Base-by-base conservation (phyloP, 768 basidiomycete species). In the Trametes villosa region DNA sequence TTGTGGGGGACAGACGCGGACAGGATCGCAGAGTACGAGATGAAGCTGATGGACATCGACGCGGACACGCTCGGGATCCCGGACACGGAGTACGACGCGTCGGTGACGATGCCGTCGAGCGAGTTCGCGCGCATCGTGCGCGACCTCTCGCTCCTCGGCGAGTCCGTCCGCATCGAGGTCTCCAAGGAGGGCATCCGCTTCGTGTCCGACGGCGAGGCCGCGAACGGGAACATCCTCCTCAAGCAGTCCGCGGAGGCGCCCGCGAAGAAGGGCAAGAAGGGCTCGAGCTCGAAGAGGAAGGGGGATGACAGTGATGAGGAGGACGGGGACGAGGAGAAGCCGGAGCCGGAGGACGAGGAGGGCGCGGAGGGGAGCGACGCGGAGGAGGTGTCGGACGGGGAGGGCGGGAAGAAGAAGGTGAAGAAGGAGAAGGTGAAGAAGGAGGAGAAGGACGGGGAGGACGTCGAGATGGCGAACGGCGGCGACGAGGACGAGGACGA, bases 31-130 rank as follows among this genome's bases (percentile, higher is more conserved):
- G 94, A 98, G 72, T 99, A 99, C 77, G 95, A 97, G 68, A 93
- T 99, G 90, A 98, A 98, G 75, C 86, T 98, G 53, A 98, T 99
- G 96, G 96, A 98, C 70, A 99, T 99, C 71, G 96, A 99, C 74
- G 81, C 92, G 24, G 97, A 99, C 76, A 88, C 86, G 45, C 89
- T 98, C 52, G 89, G 90, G 48, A 98, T 98, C 70, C 97, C 97
- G 17, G 96, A 98, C 65, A 99, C 97, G 2, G 91, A 96, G 50
- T 99, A 98, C 75, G 96, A 98, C 68, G 93, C 94, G 3, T 88
- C 90, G 57, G 87, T 98, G 48, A 87, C 88, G 20, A 87, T 99
- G 86, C 84, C 91, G 9, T 85, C 94, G 0, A 60, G 79, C 34
- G 97, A 99, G 73, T 98, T 99, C 71, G 76, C 87, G 27, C 87